phyloP scores from a whole-genome alignment of 1,284 basidiomycete genomes.

The Mycosarcoma maydis region DNA sequence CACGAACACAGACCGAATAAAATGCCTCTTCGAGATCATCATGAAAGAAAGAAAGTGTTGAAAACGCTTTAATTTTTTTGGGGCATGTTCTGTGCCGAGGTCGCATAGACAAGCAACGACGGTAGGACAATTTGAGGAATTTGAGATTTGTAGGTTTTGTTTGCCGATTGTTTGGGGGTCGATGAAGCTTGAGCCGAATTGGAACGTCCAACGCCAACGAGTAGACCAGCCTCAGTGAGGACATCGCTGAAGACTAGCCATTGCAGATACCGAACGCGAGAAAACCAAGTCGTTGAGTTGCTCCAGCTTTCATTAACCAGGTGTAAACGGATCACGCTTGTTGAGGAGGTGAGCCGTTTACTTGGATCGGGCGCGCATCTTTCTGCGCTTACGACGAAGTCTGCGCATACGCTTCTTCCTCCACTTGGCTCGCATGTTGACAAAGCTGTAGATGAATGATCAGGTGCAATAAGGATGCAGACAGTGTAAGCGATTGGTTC shows the following conservation, averaged over 20 bases:
- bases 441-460: conserved; percentile 29
- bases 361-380: conserved; percentile 66
- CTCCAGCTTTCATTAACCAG: conserved; percentile 18
- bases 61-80: conserved; percentile 46
- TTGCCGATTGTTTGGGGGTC: conserved; percentile 27
- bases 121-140: conserved; percentile 11
- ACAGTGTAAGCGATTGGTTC: conserved; percentile 24
- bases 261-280: conserved; percentile 10
- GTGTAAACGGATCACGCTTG: conserved; percentile 25
- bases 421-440: conserved; percentile 64
- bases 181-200: conserved; percentile 22
- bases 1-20: background rate
- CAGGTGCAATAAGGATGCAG: background rate
- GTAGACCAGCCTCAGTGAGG: conserved; percentile 14
- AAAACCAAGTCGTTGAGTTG: conserved; percentile 16
- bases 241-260: conserved; percentile 33
- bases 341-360: conserved; percentile 42
- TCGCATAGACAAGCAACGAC: conserved; percentile 36
- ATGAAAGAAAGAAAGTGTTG: conserved; percentile 48
- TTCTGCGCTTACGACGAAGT: conserved; percentile 66
- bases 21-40: too few species aligned
- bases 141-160: conserved; percentile 12
- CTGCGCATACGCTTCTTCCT: conserved; percentile 66
- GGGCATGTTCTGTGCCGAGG: conserved; percentile 12
- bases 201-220: conserved; percentile 8